Evolutionary conservation across 495 filamentous ascomycete species (phyloP).

Genomic region (Aspergillus leporis): DNA sequence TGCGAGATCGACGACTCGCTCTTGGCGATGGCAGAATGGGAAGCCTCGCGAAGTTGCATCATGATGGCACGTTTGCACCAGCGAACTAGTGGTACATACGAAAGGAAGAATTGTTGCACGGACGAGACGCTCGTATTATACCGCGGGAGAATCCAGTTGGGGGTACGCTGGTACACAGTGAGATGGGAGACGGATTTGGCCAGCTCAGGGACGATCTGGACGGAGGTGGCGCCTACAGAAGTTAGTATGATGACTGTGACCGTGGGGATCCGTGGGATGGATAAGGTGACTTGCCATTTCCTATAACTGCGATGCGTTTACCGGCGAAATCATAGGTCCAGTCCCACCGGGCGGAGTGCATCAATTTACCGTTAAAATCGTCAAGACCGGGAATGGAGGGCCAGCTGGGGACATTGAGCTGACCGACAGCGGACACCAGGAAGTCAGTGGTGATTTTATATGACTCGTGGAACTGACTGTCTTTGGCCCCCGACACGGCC

Average conservation of each 20-base stretch:
- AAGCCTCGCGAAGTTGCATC: conserved; percentile 50
- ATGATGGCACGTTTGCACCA: conserved; percentile 46
- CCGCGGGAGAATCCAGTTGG: conserved; percentile 64
- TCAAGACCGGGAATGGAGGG: conserved; percentile 62
- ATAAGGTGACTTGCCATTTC: conserved; percentile 42
- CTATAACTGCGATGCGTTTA: conserved; percentile 56
- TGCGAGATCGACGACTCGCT: conserved; percentile 33
- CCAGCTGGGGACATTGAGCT: conserved; percentile 59
- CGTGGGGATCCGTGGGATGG: not conserved
- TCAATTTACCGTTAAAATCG: conserved; percentile 50
- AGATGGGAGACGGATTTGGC: conserved; percentile 55
- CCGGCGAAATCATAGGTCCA: conserved; percentile 44
- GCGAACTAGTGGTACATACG: conserved; percentile 46
- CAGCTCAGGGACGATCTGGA: conserved; percentile 69
- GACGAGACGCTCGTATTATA: conserved; percentile 41
- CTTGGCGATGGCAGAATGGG: conserved; percentile 41
- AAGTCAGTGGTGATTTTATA: conserved; percentile 56
- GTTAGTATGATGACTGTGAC: conserved; percentile 5
- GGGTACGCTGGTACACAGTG: conserved; percentile 66
- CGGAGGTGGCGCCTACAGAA: conserved; percentile 61
- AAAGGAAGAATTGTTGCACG: conserved; percentile 35
- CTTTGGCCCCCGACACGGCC: conserved; percentile 44
- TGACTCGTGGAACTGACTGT: conserved; percentile 40
- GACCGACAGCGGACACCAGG: conserved; percentile 64
- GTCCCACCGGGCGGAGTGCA: conserved; percentile 60